Conservation (phyloP, 257 asterid genomes). For the Solanum medicagineum region DNA sequence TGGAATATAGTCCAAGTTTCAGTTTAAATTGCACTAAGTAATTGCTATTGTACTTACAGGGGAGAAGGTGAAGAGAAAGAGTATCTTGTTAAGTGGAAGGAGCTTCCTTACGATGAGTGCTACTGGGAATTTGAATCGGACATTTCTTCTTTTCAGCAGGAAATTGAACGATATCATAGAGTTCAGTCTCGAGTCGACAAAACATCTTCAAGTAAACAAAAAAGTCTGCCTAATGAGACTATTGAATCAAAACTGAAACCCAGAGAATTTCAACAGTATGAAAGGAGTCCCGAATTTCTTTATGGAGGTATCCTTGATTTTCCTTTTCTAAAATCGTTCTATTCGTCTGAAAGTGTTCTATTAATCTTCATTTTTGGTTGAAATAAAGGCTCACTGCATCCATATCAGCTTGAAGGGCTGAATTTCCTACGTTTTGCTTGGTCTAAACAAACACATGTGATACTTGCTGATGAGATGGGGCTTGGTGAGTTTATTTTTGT, state of each 20-base stretch:
- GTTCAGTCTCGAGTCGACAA: constrained; percentile 37
- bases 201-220: constrained; percentile 32
- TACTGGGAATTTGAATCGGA: constrained; percentile 87
- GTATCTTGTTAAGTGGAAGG: constrained; percentile 97
- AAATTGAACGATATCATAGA: constrained; percentile 59
- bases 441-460: constrained; percentile 90
- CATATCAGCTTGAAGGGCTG: constrained; percentile 98
- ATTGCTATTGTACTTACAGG: constrained; percentile 15
- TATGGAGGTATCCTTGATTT: constrained; percentile 54
- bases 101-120: constrained; percentile 92
- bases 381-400: constrained; percentile 78
- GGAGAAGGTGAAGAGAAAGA: constrained; percentile 61
- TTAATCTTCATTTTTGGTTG: not conserved
- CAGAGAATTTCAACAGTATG: constrained; percentile 84
- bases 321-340: not conserved
- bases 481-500: constrained; percentile 53
- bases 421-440: constrained; percentile 92
- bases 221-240: constrained; percentile 39
- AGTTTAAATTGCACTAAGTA: not conserved
- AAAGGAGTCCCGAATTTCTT: constrained; percentile 82
- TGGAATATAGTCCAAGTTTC: not conserved
- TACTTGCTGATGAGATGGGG: constrained; percentile 99
- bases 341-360: not conserved
- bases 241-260: constrained; percentile 52
- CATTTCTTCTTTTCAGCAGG: constrained; percentile 66